A percentile compares a stretch with the other conserved stretches of the same genome.
These are phyloP conservation scores for Torulaspora franciscae DNA, from an alignment of 805 yeast species.

Conservation along the genomic window DNA sequence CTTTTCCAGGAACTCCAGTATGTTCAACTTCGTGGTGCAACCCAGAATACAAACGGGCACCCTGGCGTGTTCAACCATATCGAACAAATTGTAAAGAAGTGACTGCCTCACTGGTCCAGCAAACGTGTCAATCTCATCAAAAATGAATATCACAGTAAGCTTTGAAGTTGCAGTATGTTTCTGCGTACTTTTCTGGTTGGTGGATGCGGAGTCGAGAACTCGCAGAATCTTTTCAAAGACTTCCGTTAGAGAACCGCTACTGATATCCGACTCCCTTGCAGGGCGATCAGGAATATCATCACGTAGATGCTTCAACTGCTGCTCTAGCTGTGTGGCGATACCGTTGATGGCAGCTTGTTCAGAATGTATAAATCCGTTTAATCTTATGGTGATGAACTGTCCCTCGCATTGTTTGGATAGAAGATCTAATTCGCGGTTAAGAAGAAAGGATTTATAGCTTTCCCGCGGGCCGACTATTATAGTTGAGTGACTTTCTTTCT, in stretches of 20 bases:
- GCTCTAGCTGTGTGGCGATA: constrained; percentile 78
- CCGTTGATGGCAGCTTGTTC: constrained; percentile 79
- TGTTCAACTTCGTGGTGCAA: constrained; percentile 64
- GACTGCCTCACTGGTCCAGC: constrained; percentile 73
- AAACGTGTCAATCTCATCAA: constrained; percentile 83
- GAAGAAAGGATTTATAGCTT: constrained; percentile 64
- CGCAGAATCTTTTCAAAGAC: constrained; percentile 56
- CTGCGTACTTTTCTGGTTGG: constrained; percentile 9
- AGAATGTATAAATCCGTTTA: constrained; percentile 67
- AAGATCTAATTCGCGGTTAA: constrained; percentile 51
- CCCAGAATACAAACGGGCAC: constrained; percentile 81
- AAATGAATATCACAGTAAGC: constrained; percentile 64
- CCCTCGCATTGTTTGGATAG: constrained; percentile 40
- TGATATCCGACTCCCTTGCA: constrained; percentile 35
- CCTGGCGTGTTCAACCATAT: constrained; percentile 66
- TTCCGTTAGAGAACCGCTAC: constrained; percentile 51
- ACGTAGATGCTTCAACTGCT: constrained; percentile 36
- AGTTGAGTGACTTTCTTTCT: constrained; percentile 76
- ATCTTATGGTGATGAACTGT: constrained; percentile 55
- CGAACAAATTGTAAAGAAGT: constrained; percentile 79
- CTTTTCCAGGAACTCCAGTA: constrained; percentile 80
- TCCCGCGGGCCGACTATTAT: constrained; percentile 76
- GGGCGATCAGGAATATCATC: constrained; percentile 20
- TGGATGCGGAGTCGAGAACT: constrained; percentile 41
- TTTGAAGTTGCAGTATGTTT: constrained; percentile 29